Evolutionary conservation across 139 green algal species (phyloP), one percentile per base, ranked within the genome.

Genomic region (Micractinium conductrix): DNA sequence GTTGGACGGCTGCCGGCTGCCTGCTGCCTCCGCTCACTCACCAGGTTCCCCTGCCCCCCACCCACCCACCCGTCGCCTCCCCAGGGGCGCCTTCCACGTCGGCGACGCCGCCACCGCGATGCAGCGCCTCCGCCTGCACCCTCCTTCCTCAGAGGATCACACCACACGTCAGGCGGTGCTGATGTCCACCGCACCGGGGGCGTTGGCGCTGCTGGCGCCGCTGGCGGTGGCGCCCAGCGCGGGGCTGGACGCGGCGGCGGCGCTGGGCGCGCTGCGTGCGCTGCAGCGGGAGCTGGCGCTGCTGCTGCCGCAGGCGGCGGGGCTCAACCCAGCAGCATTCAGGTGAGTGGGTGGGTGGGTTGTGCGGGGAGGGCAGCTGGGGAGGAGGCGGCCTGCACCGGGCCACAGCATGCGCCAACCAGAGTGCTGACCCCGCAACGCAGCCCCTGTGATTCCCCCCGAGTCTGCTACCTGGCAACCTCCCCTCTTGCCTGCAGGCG

Each of bases 271-370:
- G 79, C 87, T 94, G 67, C 35, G 50, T 10, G 70, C 68, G 42
- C 83, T 94, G 72, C 91, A 95, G 89, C 71, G 65, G 55, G 84
- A 89, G 68, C 70, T 96, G 43, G 60, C 53, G n/a, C 53, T 81
- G 37, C 63, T 63, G 35, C 72, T 94, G 43, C 76, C 68, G 37
- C 93, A 96, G 62, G 71, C 85, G 24, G 94, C 90, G 12, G 94
- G 94, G 5, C 85, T 97, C 40, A 97, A 97, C 84, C 93, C 94
- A 26, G 86, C 85, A 7, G 85, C 91, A 19, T 97, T 96, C 86
- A 92, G 94, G 88, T 88, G 62, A 58, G 48, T 37, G 81, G 37
- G n/a, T 30, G 45, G 65, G 37, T 43, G 71, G 12, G 67, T 50
- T 17, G 60, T 21, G 48, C 19, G 5, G 80, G 7, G 4, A 16